Evolutionary conservation across 225 moss, liverwort and hornwort genomes (phyloP), one percentile per base, ranked within the genome.

Genomic region (Bryum argenteum): DNA sequence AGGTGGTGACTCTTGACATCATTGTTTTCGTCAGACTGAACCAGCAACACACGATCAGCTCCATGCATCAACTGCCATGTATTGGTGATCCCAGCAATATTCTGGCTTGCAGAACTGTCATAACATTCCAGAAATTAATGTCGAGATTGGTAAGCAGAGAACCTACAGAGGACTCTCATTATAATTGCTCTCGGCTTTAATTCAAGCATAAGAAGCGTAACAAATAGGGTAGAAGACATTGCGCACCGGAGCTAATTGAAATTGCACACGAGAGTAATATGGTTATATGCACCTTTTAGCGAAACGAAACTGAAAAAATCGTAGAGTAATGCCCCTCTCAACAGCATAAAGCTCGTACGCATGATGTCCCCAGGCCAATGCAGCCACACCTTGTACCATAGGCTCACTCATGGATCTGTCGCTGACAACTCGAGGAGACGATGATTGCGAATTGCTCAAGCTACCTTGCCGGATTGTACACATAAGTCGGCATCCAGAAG

Each of bases 401-500:
- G 94, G 94, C 69, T 97, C 97, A 79, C 92, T 97, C 78, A 90
- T 90, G 58, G 97, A 90, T 39, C 92, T 82, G 56, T 94, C 97
- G 67, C 69, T 91, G 59, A 88, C 90, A 69, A 86, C 80, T 57
- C 86, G 87, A 87, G 86, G 85, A 61, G 97, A 92, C 11, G 88
- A 80, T 53, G 93, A 90, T 63, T 90, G 90, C 9, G 88, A 89
- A 76, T 97, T 97, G 86, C 97, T 97, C 87, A 97, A 77, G 79
- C 97, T 97, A 19, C 97, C 97, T 84, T 97, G 97, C 38, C 97
- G 89, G 53, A 97, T 97, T 50, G 97, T 97, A 73, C 97, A 97
- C 97, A 97, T 97, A 63, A 97, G 90, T 70, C 97, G 89, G 75
- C 97, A 97, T 70, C 97, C 97, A 73, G 94, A 97, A 64, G 92